These are phyloP conservation scores for Phaeoacremonium minimum DNA, from an alignment of 2,329 filamentous ascomycete genomes.

Conservation along the genomic window DNA sequence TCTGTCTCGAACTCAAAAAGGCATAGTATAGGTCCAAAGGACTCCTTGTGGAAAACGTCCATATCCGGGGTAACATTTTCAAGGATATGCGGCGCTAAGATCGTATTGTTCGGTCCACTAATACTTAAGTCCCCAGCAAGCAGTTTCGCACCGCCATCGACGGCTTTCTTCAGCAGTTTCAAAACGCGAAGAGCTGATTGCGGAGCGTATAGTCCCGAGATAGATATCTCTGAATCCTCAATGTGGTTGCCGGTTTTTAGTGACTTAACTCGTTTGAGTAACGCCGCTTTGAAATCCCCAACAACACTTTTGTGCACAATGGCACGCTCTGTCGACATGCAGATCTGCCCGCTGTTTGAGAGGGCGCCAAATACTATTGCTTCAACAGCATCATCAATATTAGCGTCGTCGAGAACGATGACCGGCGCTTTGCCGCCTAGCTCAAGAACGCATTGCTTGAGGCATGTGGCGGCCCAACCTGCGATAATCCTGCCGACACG, in stretches of 20 bases:
- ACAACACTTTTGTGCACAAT: conserved; percentile 54
- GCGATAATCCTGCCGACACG: conserved; percentile 61
- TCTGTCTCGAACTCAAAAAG: conserved; percentile 54
- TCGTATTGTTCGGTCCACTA: conserved; percentile 31
- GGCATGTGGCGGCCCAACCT: conserved; percentile 54
- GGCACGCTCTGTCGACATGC: conserved; percentile 67
- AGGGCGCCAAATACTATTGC: conserved; percentile 57
- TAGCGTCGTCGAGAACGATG: conserved; percentile 63
- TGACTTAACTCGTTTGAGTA: conserved; percentile 17
- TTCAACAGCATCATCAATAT: conserved; percentile 57
- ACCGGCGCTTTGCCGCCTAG: conserved; percentile 66
- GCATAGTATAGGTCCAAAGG: conserved; percentile 62
- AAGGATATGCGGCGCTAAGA: conserved; percentile 55
- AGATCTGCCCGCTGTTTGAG: conserved; percentile 61
- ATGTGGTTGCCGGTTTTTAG: conserved; percentile 20
- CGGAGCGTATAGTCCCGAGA: conserved; percentile 19
- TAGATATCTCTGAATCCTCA: conserved; percentile 15
- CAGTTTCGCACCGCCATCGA: conserved; percentile 53
- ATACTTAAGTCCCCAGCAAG: conserved; percentile 40
- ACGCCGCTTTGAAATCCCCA: conserved; percentile 40
- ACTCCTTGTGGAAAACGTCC: conserved; percentile 62
- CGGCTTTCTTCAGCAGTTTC: conserved; percentile 46
- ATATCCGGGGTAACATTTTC: conserved; percentile 58
- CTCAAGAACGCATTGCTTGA: conserved; percentile 67
- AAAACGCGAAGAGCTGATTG: conserved; percentile 14